phyloP scores from a whole-genome alignment of 1,284 basidiomycete species.

The Cryptococcus sp. region DNA sequence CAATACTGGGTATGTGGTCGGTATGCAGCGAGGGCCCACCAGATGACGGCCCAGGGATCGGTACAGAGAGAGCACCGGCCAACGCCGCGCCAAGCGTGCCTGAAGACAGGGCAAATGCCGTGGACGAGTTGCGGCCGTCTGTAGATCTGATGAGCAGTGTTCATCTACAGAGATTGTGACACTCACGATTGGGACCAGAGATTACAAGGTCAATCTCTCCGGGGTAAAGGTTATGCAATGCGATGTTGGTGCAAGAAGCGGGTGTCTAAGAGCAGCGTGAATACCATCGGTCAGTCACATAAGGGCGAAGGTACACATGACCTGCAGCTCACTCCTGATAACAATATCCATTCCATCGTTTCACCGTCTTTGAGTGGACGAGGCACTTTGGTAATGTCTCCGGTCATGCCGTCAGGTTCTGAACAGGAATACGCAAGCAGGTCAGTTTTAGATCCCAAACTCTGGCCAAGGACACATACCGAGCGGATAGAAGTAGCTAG shows the following conservation, averaged over 20 bases:
- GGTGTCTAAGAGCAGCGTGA: slow-evolving; percentile 64
- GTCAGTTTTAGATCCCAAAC: background rate
- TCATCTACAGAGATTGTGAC: background rate
- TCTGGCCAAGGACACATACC: slow-evolving; percentile 52
- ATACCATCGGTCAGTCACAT: background rate
- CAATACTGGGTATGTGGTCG: slow-evolving; percentile 62
- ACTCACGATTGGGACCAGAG: slow-evolving; percentile 56
- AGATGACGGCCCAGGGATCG: slow-evolving; percentile 69
- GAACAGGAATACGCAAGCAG: background rate
- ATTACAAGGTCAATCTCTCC: slow-evolving; percentile 76
- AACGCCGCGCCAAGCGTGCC: slow-evolving; percentile 89
- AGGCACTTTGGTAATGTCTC: slow-evolving; percentile 65
- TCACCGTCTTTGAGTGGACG: slow-evolving; percentile 73
- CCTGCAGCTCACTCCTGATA: slow-evolving; percentile 68
- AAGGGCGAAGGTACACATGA: too few relatives aligned
- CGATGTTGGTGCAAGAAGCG: slow-evolving; percentile 86
- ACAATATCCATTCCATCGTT: slow-evolving; percentile 81
- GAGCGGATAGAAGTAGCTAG: slow-evolving; percentile 78
- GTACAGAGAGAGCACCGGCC: slow-evolving; percentile 78
- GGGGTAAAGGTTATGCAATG: slow-evolving; percentile 80
- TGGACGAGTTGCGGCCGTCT: slow-evolving; percentile 74
- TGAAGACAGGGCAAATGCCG: slow-evolving; percentile 81
- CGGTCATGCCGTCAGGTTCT: slow-evolving; percentile 64
- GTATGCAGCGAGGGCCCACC: slow-evolving; percentile 56
- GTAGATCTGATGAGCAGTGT: slow-evolving; percentile 4